Evolutionary conservation across 148 eudicot species (phyloP).

Genomic region (Salicornia ramosissima): DNA sequence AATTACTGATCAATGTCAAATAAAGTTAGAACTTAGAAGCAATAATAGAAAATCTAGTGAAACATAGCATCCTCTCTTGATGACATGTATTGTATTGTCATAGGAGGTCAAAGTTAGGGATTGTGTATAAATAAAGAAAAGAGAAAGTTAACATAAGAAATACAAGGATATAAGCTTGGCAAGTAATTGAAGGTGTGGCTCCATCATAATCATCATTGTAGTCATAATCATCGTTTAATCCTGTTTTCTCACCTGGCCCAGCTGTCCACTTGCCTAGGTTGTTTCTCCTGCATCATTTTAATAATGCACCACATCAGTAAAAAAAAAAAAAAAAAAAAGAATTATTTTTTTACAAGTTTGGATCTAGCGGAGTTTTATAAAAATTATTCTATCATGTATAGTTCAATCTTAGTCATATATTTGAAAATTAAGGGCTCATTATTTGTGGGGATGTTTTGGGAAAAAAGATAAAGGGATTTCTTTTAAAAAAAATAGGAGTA

Average conservation of each 20-base stretch:
- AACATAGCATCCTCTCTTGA: neutral
- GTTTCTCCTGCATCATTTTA: conserved; percentile 36
- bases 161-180: conserved; percentile 22
- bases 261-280: conserved; percentile 65
- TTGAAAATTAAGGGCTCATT: no score
- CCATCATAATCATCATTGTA: conserved; percentile 37
- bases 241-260: conserved; percentile 38
- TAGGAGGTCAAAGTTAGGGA: conserved; percentile 15
- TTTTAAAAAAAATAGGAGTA: no score
- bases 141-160: conserved; percentile 32
- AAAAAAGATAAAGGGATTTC: no score
- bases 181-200: conserved; percentile 15
- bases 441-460: no score
- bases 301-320: neutral
- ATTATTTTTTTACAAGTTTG: no score
- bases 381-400: no score
- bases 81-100: conserved; percentile 3
- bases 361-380: no score
- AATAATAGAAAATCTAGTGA: neutral
- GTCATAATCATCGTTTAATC: conserved; percentile 35
- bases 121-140: conserved; percentile 29
- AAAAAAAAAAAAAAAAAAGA: no score
- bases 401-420: no score
- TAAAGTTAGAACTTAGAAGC: neutral
- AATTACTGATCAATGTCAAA: neutral